Evolutionary conservation across 208 protist genomes (phyloP).

Genomic region (Acanthamoeba lenticulata): DNA sequence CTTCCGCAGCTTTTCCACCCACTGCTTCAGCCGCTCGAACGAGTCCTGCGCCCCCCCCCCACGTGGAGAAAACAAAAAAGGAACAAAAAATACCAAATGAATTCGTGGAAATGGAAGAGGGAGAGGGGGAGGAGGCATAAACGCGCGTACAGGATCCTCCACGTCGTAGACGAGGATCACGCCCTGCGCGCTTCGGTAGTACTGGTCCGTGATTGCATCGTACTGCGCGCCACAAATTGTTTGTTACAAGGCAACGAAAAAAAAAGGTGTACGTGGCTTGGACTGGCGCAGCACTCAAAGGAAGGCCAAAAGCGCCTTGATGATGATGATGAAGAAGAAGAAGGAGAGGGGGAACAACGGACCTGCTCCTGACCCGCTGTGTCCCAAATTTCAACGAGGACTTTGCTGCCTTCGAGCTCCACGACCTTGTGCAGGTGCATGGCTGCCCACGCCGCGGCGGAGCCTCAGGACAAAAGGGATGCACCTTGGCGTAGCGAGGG

Average conservation of each 20-base stretch:
- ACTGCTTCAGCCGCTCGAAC: background rate
- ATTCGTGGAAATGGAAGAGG: background rate
- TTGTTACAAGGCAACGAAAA: background rate
- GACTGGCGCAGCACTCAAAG: background rate
- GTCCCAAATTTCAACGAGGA: conserved; percentile 33
- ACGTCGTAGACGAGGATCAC: background rate
- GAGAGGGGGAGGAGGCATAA: background rate
- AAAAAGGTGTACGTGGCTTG: background rate
- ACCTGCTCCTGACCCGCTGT: conserved; percentile 11
- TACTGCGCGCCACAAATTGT: background rate
- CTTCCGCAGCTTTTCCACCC: conserved; percentile 13
- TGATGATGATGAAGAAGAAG: background rate
- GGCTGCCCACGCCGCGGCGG: background rate
- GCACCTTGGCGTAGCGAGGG: background rate
- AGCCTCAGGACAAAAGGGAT: background rate
- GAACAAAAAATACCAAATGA: background rate
- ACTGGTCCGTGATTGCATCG: conserved; percentile 26
- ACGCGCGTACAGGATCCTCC: background rate
- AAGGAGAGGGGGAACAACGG: background rate
- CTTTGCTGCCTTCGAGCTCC: background rate
- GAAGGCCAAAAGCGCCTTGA: background rate
- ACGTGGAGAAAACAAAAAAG: background rate
- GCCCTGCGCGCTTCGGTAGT: conserved; percentile 40
- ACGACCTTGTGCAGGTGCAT: conserved; percentile 39
- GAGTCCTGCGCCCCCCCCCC: background rate